Conservation (phyloP, 164 flowering plant species). For the Annona squamosa region DNA sequence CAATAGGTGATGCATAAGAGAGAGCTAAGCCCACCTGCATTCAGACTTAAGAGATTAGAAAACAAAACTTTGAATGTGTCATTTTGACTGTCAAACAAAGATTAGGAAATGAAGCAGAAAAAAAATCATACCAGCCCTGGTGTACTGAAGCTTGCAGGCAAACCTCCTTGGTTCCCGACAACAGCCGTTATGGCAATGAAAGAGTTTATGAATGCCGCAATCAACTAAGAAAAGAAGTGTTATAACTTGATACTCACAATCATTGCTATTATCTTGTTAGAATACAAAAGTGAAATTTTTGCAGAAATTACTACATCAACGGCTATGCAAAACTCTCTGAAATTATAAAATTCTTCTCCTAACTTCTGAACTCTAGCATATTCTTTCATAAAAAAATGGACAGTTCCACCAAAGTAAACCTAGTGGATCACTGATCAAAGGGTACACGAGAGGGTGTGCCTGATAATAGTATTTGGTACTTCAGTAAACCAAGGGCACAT, state of each 20-base stretch:
- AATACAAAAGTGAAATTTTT: too few species aligned
- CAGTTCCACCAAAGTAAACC: too few species aligned
- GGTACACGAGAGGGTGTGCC: too few species aligned
- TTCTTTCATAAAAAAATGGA: too few species aligned
- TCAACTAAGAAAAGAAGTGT: constrained; percentile 35
- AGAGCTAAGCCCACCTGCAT: constrained; percentile 92
- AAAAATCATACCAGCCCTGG: constrained; percentile 71
- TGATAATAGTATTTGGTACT: too few species aligned
- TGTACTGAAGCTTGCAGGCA: constrained; percentile 65
- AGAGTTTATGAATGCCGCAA: constrained; percentile 74
- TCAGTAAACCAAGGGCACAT: too few species aligned
- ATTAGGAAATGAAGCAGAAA: background rate
- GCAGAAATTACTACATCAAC: too few species aligned
- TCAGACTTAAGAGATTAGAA: background rate
- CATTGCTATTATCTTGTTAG: too few species aligned
- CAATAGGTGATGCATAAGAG: constrained; percentile 91
- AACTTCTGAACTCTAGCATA: too few species aligned
- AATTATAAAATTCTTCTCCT: too few species aligned
- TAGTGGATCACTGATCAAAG: too few species aligned
- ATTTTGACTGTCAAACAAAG: background rate
- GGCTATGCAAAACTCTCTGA: too few species aligned
- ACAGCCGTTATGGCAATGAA: constrained; percentile 88
- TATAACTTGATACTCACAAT: background rate
- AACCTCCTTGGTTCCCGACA: constrained; percentile 49
- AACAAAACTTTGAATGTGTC: background rate